phyloP scores from a whole-genome alignment of 2,329 filamentous ascomycete genomes.

The Parastagonospora nodorum region DNA sequence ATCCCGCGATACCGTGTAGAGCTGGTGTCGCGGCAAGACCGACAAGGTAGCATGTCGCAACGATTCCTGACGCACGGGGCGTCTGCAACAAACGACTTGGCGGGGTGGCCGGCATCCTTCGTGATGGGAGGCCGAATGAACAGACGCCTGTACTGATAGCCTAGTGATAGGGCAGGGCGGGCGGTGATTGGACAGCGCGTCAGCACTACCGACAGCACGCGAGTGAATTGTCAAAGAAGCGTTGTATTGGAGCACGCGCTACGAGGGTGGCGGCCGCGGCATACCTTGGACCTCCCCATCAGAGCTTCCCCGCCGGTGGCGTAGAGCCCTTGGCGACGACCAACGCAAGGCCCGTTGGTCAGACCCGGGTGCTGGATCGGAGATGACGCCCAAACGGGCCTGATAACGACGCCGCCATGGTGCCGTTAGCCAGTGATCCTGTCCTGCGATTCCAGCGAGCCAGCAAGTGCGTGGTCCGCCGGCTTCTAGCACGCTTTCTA shows the following conservation, averaged over 20 bases:
- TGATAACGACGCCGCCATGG: slow-evolving; percentile 19
- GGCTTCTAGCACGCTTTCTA: slow-evolving; percentile 29
- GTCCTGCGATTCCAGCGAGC: background rate
- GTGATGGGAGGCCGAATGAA: slow-evolving; percentile 10
- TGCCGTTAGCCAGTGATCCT: slow-evolving; percentile 1
- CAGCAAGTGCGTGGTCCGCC: background rate
- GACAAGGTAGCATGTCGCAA: slow-evolving; percentile 25
- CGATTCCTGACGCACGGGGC: slow-evolving; percentile 16
- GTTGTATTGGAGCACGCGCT: slow-evolving; percentile 7
- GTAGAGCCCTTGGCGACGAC: slow-evolving; percentile 62
- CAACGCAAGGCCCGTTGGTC: slow-evolving; percentile 24
- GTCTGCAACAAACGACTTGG: slow-evolving; percentile 21
- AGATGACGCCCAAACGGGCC: slow-evolving; percentile 20
- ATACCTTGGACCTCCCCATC: slow-evolving; percentile 27
- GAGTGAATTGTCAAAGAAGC: slow-evolving; percentile 22
- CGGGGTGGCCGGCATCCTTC: slow-evolving; percentile 15
- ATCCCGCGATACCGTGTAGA: slow-evolving; percentile 10
- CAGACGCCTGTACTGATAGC: slow-evolving; percentile 2
- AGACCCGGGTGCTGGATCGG: slow-evolving; percentile 11
- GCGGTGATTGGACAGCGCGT: slow-evolving; percentile 15
- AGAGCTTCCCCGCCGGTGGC: slow-evolving; percentile 58
- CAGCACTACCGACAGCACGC: slow-evolving; percentile 7
- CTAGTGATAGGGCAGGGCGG: slow-evolving; percentile 18
- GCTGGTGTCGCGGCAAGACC: slow-evolving; percentile 24
- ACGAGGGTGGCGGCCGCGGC: slow-evolving; percentile 17